phyloP scores from a whole-genome alignment of 1,284 basidiomycete species.

The Rhodotorula glutinis region DNA sequence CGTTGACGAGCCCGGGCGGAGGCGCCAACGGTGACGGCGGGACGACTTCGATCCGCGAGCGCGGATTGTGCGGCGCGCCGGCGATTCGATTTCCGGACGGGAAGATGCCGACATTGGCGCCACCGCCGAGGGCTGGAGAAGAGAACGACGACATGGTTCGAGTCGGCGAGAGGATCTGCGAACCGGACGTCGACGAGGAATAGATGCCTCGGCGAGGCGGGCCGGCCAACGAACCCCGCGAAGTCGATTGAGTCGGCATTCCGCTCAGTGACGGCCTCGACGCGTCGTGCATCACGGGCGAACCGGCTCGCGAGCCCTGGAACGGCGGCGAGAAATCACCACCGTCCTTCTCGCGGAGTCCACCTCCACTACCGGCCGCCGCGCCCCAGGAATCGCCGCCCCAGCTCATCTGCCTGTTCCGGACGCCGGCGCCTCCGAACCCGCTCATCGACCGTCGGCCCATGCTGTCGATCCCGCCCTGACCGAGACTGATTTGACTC shows the following conservation, averaged over 20 bases:
- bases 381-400: slow-evolving; percentile 27
- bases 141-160: slow-evolving; percentile 24
- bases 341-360: slow-evolving; percentile 4
- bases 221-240: slow-evolving; percentile 12
- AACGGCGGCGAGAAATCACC: slow-evolving; percentile 19
- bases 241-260: not conserved
- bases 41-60: slow-evolving; percentile 43
- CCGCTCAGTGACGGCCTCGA: slow-evolving; percentile 3
- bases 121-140: slow-evolving; percentile 6
- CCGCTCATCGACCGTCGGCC: slow-evolving; percentile 23
- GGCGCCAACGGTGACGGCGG: slow-evolving; percentile 40
- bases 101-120: not conserved
- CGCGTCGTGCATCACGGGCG: not conserved
- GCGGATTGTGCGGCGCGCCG: slow-evolving; percentile 41
- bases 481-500: slow-evolving; percentile 25
- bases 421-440: slow-evolving; percentile 7
- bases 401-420: slow-evolving; percentile 28
- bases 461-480: slow-evolving; percentile 14
- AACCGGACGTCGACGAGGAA: slow-evolving; percentile 11
- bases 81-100: slow-evolving; percentile 30
- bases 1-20: slow-evolving; percentile 37
- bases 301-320: slow-evolving; percentile 1
- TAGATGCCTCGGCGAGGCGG: slow-evolving; percentile 22
- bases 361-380: no score
- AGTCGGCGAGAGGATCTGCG: slow-evolving; percentile 8